Conservation (phyloP, 2,329 filamentous ascomycete genomes). For the Aspergillus vadensis region DNA sequence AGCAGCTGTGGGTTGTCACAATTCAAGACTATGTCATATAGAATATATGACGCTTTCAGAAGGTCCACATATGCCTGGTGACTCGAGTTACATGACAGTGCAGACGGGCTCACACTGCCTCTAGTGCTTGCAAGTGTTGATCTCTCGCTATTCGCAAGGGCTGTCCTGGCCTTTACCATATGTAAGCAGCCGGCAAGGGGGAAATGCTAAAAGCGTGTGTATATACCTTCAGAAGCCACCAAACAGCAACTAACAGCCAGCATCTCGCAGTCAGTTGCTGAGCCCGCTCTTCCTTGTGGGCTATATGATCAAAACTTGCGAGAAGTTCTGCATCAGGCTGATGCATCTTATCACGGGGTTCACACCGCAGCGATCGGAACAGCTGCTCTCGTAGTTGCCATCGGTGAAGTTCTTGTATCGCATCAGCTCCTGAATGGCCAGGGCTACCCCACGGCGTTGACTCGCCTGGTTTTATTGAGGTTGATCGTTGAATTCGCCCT, state of each 20-base stretch:
- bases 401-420: slow-evolving; percentile 29
- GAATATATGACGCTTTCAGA: slow-evolving; percentile 35
- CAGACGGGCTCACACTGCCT: slow-evolving; percentile 29
- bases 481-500: background rate
- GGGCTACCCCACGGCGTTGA: background rate
- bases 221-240: slow-evolving; percentile 37
- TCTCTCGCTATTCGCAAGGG: slow-evolving; percentile 27
- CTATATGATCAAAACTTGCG: slow-evolving; percentile 23
- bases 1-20: slow-evolving; percentile 24
- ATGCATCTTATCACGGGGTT: slow-evolving; percentile 29
- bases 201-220: background rate
- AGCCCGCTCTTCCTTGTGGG: slow-evolving; percentile 25
- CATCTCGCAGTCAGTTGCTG: slow-evolving; percentile 28
- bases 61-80: slow-evolving; percentile 36
- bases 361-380: slow-evolving; percentile 30
- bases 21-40: slow-evolving; percentile 34
- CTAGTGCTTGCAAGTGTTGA: slow-evolving; percentile 21
- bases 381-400: slow-evolving; percentile 28
- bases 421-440: background rate
- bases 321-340: slow-evolving; percentile 25
- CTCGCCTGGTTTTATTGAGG: background rate
- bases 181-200: background rate
- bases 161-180: slow-evolving; percentile 22
- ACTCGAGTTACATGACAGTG: slow-evolving; percentile 22
- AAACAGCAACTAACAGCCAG: slow-evolving; percentile 35